Base-by-base conservation (phyloP, 2,329 filamentous ascomycete species). In the Acrodontium crateriforme region DNA sequence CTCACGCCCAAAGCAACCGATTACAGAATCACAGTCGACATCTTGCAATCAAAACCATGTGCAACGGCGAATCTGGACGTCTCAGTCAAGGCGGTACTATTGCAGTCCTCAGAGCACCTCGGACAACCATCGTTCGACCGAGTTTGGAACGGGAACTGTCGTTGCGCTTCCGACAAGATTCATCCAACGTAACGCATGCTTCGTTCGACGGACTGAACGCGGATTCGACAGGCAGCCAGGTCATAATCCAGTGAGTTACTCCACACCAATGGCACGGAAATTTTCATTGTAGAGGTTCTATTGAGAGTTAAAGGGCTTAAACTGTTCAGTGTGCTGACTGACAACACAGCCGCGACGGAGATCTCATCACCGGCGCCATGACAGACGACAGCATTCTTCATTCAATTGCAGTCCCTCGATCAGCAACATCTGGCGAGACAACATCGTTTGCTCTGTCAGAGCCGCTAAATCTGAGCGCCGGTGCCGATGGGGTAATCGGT, bases 401-500 rank as follows among this genome's bases (percentile, higher is more conserved):
- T 29, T 28, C 26, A 9, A 35, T 41, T 17, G 15, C 20, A 7
- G 9, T 41, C 8, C 31, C 36, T 14, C 16, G 17, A 9, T 15
- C 24, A 5, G 22, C 29, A 15, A 20, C 14, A 9, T n/a, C 22
- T 5, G 27, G 23, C 4, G 8, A 27, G n/a, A n/a, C n/a, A n/a
- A n/a, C n/a, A 12, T 21, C 28, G 14, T 44, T 41, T 19, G 12
- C 22, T 8, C 25, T 44, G 10, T 26, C 34, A 6, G 13, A 19
- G n/a, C 31, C 21, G 12, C 28, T 44, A 9, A 30, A 37, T 29
- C 18, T 44, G 6, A 33, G 35, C 0, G 39, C 39, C 8, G 41
- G 41, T 12, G 39, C 28, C 0, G 32, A 40, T 3, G 41, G 41
- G 7, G 32, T 44, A 3, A 41, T 44, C 20, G 41, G 41, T 7